phyloP scores from a whole-genome alignment of 225 moss, liverwort and hornwort genomes.

The Physcomitrium patens region DNA sequence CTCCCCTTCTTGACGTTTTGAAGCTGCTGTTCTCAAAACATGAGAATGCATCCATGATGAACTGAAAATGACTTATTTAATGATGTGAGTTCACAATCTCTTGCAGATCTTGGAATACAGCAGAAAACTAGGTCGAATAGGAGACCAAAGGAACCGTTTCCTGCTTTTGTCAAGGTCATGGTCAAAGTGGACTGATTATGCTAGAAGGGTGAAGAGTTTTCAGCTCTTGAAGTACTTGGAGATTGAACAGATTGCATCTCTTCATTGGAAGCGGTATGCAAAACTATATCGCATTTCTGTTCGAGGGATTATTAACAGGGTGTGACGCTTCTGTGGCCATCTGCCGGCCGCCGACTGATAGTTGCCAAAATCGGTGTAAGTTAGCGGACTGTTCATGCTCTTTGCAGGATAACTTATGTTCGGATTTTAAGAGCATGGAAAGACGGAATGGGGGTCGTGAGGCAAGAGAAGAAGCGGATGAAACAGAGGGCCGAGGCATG shows the following conservation, averaged over 20 bases:
- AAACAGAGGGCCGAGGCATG: constrained; percentile 46
- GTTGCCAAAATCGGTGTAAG: constrained; percentile 1
- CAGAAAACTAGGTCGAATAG: constrained; percentile 33
- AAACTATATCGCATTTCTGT: neutral
- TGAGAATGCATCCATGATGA: neutral
- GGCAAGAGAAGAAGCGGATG: constrained; percentile 32
- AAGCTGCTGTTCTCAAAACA: neutral
- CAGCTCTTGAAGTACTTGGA: constrained; percentile 42
- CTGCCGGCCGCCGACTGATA: neutral
- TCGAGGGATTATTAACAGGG: neutral
- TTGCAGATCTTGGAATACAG: constrained; percentile 41
- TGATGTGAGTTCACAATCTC: neutral
- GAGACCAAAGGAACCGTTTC: constrained; percentile 30
- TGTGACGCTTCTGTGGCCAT: neutral
- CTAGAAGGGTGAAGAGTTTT: constrained; percentile 29
- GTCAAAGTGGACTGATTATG: constrained; percentile 37
- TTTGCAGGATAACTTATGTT: constrained; percentile 34
- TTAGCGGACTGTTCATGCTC: neutral
- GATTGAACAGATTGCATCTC: constrained; percentile 45
- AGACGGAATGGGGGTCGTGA: constrained; percentile 28
- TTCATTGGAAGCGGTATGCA: constrained; percentile 49
- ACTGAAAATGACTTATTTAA: neutral
- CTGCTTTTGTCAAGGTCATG: constrained; percentile 35
- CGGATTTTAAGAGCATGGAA: constrained; percentile 46
- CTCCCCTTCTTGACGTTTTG: neutral